phyloP scores from a whole-genome alignment of 345 rosid species.

The Populus alba region DNA sequence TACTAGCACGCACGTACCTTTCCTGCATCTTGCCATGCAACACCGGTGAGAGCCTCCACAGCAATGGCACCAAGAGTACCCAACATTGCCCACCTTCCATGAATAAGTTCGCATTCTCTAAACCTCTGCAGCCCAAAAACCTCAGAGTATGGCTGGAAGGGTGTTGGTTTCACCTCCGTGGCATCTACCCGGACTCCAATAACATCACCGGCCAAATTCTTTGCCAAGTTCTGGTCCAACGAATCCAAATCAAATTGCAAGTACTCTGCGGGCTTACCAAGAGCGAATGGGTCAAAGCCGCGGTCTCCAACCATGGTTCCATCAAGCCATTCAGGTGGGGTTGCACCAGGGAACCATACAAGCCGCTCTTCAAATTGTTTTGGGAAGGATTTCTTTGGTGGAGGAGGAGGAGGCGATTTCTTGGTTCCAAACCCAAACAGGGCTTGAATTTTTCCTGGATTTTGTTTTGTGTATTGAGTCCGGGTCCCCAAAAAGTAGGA shows the following conservation, averaged over 20 bases:
- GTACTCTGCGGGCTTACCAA: conserved; percentile 85
- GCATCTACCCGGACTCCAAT: conserved; percentile 52
- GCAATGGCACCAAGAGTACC: conserved; percentile 67
- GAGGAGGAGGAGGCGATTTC: conserved; percentile 43
- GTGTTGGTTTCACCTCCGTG: conserved; percentile 62
- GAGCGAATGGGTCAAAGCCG: conserved; percentile 84
- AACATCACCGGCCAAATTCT: conserved; percentile 67
- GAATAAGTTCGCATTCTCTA: conserved; percentile 92
- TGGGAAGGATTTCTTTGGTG: conserved; percentile 27
- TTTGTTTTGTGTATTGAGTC: conserved; percentile 25
- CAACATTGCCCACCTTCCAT: conserved; percentile 91
- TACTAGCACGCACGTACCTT: conserved; percentile 35
- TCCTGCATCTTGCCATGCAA: conserved; percentile 77
- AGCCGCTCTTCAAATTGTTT: conserved; percentile 34
- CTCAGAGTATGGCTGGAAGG: conserved; percentile 84
- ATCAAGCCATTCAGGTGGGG: conserved; percentile 72
- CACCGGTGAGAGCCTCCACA: conserved; percentile 65
- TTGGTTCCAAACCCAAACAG: conserved; percentile 50
- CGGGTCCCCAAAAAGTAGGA: conserved; percentile 58
- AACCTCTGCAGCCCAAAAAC: conserved; percentile 82
- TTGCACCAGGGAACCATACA: conserved; percentile 74
- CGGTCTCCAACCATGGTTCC: conserved; percentile 81
- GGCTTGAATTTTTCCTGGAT: conserved; percentile 50
- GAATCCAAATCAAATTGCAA: conserved; percentile 77
- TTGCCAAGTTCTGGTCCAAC: conserved; percentile 85